These are phyloP conservation scores for Botrytis paeoniae DNA, from an alignment of 2,329 filamentous ascomycete species.

Conservation along the genomic window DNA sequence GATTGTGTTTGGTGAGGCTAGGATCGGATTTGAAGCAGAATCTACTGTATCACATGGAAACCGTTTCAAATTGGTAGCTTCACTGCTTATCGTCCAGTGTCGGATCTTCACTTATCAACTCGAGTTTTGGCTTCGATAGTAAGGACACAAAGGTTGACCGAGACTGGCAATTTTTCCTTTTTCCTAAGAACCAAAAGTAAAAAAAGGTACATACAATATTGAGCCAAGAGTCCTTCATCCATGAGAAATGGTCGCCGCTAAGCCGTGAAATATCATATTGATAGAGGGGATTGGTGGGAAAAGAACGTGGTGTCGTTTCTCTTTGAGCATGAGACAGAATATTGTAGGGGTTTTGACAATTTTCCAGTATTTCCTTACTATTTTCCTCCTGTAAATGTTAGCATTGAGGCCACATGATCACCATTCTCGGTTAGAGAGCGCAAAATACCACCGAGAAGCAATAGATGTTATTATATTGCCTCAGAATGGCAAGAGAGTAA, in stretches of 20 bases:
- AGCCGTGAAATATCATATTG: neutral
- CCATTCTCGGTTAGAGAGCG: neutral
- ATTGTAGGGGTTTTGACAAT: neutral
- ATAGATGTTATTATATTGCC: neutral
- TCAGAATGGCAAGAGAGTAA: neutral
- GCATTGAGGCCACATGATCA: neutral
- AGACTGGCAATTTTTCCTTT: neutral
- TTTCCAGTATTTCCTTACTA: neutral
- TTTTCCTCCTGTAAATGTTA: neutral
- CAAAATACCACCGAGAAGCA: neutral
- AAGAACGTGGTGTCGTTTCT: neutral
- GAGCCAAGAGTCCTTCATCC: neutral
- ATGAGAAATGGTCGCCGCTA: too few relatives aligned
- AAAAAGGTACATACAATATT: neutral
- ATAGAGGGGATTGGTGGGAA: neutral
- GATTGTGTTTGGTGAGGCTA: neutral
- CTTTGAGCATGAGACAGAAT: neutral
- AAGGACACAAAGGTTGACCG: neutral
- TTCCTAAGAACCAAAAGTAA: neutral
- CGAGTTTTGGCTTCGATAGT: neutral
- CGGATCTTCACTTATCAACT: neutral
- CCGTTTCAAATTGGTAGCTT: neutral
- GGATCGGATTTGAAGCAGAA: neutral
- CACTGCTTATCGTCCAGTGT: neutral
- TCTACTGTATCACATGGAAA: neutral